Evolutionary conservation across 139 green algal species (phyloP).

Genomic region (Eudorina sp.): DNA sequence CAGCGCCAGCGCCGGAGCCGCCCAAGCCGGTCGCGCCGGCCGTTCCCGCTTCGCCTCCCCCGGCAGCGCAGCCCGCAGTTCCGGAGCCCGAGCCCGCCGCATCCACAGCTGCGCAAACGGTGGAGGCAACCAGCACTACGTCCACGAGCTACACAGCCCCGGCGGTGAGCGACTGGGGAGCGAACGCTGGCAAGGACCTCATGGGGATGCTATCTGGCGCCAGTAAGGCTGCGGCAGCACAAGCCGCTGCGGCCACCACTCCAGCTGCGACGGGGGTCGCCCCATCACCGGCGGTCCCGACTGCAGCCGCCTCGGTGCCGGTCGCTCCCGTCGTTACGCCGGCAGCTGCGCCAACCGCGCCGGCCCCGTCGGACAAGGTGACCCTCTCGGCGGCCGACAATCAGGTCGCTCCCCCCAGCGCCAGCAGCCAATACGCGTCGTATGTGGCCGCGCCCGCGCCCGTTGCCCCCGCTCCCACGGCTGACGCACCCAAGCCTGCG

Average conservation of each 20-base stretch:
- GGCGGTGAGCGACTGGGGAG: constrained; percentile 16
- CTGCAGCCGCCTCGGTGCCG: not conserved
- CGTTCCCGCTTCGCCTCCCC: not conserved
- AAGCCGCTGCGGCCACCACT: not conserved
- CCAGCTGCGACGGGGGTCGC: not conserved
- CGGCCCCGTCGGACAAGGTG: constrained; percentile 12
- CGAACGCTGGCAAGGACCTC: constrained; percentile 33
- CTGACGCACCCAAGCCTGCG: not conserved
- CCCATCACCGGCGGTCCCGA: not conserved
- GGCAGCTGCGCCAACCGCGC: not conserved
- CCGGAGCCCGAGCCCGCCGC: not conserved
- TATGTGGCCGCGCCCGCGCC: constrained; percentile 24
- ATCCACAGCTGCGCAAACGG: not conserved
- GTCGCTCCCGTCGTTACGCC: not conserved
- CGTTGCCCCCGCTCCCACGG: not conserved
- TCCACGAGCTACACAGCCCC: not conserved
- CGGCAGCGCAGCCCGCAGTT: not conserved
- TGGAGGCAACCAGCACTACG: not conserved
- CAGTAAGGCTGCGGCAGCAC: not conserved
- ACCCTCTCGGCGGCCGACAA: constrained; percentile 47
- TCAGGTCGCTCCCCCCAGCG: constrained; percentile 36
- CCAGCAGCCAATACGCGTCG: constrained; percentile 26
- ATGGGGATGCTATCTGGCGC: constrained; percentile 33
- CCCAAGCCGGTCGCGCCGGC: constrained; percentile 33
- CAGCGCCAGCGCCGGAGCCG: constrained; percentile 31